Conservation (phyloP, 2,329 filamentous ascomycete species). For the Magnaporthiopsis incrustans region DNA sequence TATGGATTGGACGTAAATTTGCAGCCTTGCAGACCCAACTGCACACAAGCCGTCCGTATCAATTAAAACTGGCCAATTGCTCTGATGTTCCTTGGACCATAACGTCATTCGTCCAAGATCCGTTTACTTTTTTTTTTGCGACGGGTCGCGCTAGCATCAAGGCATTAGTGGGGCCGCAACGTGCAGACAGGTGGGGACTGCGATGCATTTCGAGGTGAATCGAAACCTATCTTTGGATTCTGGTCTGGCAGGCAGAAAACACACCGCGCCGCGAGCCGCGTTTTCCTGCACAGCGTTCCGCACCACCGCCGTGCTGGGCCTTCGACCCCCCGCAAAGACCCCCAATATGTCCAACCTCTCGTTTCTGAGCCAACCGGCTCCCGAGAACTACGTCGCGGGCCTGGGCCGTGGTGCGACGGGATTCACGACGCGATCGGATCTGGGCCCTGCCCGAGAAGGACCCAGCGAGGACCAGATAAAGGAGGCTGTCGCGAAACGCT, state of each 20-base stretch:
- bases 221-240: neutral
- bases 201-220: neutral
- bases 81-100: too few relatives aligned
- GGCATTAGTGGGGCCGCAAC: neutral
- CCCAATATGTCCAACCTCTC: slow-evolving; percentile 52
- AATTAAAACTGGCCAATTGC: too few relatives aligned
- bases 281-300: neutral
- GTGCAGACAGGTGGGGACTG: neutral
- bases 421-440: slow-evolving; percentile 93
- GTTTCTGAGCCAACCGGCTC: slow-evolving; percentile 79
- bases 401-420: slow-evolving; percentile 95
- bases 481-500: slow-evolving; percentile 89
- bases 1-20: neutral
- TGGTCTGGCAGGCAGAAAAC: neutral
- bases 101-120: too few relatives aligned
- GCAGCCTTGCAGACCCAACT: neutral
- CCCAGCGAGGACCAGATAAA: slow-evolving; percentile 98
- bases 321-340: neutral
- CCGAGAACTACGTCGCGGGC: slow-evolving; percentile 88
- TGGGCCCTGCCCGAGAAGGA: slow-evolving; percentile 92
- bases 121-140: neutral
- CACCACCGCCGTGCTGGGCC: neutral
- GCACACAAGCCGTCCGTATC: too few relatives aligned
- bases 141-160: neutral
- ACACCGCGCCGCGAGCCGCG: neutral